Base-by-base conservation (phyloP, 495 filamentous ascomycete species). In the Talaromyces stipitatus region DNA sequence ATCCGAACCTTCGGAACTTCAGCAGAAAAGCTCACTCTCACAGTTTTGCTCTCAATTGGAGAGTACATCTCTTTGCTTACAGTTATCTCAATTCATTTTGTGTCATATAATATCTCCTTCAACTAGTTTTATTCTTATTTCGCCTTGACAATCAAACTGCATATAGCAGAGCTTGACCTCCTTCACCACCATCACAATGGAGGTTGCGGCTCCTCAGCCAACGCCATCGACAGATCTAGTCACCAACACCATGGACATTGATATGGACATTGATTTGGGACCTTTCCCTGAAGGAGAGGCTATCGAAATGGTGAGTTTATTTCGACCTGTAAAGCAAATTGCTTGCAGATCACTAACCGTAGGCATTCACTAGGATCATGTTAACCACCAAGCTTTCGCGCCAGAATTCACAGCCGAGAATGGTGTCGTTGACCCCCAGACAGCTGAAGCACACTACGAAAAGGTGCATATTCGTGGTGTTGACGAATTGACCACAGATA, bases 391-490 rank as follows among this genome's bases (percentile, higher is more conserved):
- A 50, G 28, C 63, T 29, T 14, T 30, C 29, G 23, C 54, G 16
- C 12, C 57, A 12, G 33, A 57, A 29, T 12, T 29, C 28, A 38
- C 57, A 20, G 23, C 58, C 12, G 46, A 59, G 9, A 69, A 70
- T 18, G 61, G 43, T 26, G 28, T 54, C 10, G 29, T 64, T n/a
- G 68, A 75, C 36, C 62, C 64, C 2, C 60, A 65, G 23, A 57
- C 61, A 2, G 67, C 65, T 20, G 73, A 78, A 41, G 65, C 69
- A 16, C 59, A 69, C 11, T 70, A 66, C 56, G 74, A 78, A 59
- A 95, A 95, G 67, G 76, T 98, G 43, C 85, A 96, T 67, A 70
- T 98, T 30, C 79, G 82, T 58, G 94, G 94, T 12, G 78, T 97
- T 1, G 89, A 95, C 63, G 84, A 85, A 57, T 77, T 97, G 64